Conservation (phyloP, 257 asterid species). For the Ophiorrhiza pumila region DNA sequence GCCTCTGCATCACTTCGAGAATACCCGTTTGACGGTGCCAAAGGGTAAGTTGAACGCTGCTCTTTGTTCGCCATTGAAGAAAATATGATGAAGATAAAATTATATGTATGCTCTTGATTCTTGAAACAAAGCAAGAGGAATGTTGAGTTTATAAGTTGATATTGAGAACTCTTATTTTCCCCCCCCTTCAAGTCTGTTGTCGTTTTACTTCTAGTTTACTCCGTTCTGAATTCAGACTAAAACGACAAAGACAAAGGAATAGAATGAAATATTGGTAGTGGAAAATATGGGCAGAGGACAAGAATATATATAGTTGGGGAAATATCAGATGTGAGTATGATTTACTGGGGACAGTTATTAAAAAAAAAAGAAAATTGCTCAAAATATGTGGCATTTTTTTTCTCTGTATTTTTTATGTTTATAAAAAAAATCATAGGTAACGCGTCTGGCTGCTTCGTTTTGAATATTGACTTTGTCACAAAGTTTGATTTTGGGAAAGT, state of each 20-base stretch:
- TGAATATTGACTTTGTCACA: conserved; percentile 1
- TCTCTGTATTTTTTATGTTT: too few species aligned
- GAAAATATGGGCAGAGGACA: not conserved
- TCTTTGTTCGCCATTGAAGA: not conserved
- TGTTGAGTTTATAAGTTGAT: not conserved
- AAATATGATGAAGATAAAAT: not conserved
- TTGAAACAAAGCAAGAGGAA: not conserved
- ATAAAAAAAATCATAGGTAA: not conserved
- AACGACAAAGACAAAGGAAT: not conserved
- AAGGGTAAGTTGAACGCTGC: conserved; percentile 3
- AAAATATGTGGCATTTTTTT: not conserved
- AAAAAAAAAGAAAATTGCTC: not conserved
- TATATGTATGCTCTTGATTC: not conserved
- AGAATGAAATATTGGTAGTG: not conserved
- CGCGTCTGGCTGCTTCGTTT: not conserved
- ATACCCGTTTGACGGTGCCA: not conserved
- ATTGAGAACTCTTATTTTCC: not conserved
- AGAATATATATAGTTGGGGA: not conserved
- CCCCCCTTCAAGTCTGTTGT: too few species aligned
- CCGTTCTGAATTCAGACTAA: not conserved
- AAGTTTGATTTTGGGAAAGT: not conserved
- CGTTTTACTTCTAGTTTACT: not conserved
- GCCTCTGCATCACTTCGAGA: conserved; percentile 16
- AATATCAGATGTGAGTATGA: not conserved
- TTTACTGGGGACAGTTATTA: not conserved